Conservation (phyloP, 225 moss, liverwort and hornwort species). For the Physcomitrium patens region DNA sequence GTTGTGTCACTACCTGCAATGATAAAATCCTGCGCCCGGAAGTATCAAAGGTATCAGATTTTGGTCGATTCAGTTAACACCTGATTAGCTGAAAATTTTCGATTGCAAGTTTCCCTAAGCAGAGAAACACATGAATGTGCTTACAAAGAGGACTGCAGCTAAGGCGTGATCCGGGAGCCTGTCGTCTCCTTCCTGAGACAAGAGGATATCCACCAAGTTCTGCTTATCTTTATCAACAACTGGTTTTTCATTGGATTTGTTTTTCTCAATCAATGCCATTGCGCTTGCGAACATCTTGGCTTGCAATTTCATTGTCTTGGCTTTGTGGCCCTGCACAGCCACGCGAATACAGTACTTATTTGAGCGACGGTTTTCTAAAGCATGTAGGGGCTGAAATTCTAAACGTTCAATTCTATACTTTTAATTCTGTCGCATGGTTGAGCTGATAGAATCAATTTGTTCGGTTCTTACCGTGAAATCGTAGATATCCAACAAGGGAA, state of each 20-base stretch:
- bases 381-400: too few relatives aligned
- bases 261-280: conserved; percentile 43
- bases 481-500: conserved; percentile 53
- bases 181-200: conserved; percentile 48
- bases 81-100: too few relatives aligned
- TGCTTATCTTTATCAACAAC: conserved; percentile 36
- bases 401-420: too few relatives aligned
- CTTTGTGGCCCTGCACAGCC: conserved; percentile 37
- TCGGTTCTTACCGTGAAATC: conserved; percentile 38
- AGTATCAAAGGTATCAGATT: too few relatives aligned
- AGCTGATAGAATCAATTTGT: too few relatives aligned
- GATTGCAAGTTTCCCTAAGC: neutral
- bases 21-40: conserved; percentile 49
- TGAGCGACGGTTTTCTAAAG: too few relatives aligned
- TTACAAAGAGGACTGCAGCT: conserved; percentile 57
- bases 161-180: conserved; percentile 58
- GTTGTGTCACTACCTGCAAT: conserved; percentile 67
- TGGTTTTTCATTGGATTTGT: conserved; percentile 42
- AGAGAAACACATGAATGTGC: neutral
- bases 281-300: conserved; percentile 38
- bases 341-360: too few relatives aligned
- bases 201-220: conserved; percentile 60
- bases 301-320: conserved; percentile 31
- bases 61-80: too few relatives aligned
- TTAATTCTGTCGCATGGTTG: too few relatives aligned